phyloP scores from a whole-genome alignment of 371 early-diverging fungal genomes.

The Homolaphlyctis polyrhiza region DNA sequence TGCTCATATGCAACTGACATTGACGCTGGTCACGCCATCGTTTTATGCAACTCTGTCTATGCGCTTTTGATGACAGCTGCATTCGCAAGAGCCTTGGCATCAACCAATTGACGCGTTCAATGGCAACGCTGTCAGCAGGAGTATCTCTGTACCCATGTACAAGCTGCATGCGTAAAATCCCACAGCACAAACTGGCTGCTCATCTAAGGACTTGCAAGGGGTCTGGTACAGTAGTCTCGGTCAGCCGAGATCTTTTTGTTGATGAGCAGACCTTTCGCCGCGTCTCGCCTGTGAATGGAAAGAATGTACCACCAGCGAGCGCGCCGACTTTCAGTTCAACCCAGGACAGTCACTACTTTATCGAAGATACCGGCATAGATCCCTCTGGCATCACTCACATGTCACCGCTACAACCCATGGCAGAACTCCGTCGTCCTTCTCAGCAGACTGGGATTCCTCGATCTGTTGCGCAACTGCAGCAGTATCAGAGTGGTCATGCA shows the following conservation, averaged over 20 bases:
- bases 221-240: too few relatives aligned
- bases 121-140: conserved; percentile 3
- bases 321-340: background rate
- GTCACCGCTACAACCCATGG: too few relatives aligned
- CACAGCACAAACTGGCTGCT: background rate
- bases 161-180: conserved; percentile 4
- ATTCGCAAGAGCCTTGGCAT: background rate
- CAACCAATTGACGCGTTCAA: background rate
- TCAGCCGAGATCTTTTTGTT: background rate
- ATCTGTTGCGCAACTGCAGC: too few relatives aligned
- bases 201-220: conserved; percentile 5
- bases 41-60: background rate
- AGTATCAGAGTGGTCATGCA: too few relatives aligned
- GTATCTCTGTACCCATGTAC: conserved; percentile 2
- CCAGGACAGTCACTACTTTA: too few relatives aligned
- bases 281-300: background rate
- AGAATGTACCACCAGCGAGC: background rate
- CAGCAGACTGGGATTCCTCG: too few relatives aligned
- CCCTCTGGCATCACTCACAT: too few relatives aligned
- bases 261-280: background rate
- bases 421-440: too few relatives aligned
- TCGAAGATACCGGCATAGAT: too few relatives aligned
- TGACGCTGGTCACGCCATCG: background rate
- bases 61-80: background rate
- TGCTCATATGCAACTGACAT: background rate